These are phyloP conservation scores for Panicum virgatum DNA, from an alignment of 202 grass and related monocot genomes.

Conservation along the genomic window DNA sequence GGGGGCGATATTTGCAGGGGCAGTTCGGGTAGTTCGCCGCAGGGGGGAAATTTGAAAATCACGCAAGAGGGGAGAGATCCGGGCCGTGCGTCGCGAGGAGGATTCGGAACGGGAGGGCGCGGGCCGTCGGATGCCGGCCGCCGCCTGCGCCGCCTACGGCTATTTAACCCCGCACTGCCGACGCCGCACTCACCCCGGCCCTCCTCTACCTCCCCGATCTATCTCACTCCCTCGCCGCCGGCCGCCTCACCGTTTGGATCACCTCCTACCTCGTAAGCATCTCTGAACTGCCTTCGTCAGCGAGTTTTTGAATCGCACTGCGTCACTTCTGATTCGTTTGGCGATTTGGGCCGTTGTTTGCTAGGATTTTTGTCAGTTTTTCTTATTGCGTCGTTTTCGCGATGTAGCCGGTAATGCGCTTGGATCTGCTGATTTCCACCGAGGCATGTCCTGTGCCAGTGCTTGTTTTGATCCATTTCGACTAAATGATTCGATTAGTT, in stretches of 20 bases:
- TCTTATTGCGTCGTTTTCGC: background rate
- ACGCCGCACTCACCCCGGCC: constrained; percentile 23
- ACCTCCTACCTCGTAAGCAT: constrained; percentile 25
- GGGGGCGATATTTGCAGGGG: constrained; percentile 26
- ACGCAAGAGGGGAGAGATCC: constrained; percentile 1
- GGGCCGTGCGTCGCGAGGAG: background rate
- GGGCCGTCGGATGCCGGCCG: constrained; percentile 10
- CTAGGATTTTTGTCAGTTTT: background rate
- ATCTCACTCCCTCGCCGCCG: background rate
- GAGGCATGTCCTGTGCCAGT: background rate
- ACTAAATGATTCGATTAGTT: background rate
- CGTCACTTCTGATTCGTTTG: background rate
- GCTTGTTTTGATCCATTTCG: background rate
- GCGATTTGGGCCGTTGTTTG: background rate
- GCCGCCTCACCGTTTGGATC: background rate
- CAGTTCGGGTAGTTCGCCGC: background rate
- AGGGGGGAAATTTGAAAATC: constrained; percentile 23
- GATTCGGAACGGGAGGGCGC: background rate
- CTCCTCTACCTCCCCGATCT: constrained; percentile 8
- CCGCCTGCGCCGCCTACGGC: constrained; percentile 10
- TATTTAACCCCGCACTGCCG: constrained; percentile 33
- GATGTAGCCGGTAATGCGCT: background rate
- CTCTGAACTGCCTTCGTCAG: background rate
- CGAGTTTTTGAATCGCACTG: background rate
- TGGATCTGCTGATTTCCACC: background rate